Percentiles rank a stretch among this genome's conserved stretches.
Evolutionary conservation across 2,329 filamentous ascomycete genomes (phyloP).

Genomic region (Epichloe sp.): DNA sequence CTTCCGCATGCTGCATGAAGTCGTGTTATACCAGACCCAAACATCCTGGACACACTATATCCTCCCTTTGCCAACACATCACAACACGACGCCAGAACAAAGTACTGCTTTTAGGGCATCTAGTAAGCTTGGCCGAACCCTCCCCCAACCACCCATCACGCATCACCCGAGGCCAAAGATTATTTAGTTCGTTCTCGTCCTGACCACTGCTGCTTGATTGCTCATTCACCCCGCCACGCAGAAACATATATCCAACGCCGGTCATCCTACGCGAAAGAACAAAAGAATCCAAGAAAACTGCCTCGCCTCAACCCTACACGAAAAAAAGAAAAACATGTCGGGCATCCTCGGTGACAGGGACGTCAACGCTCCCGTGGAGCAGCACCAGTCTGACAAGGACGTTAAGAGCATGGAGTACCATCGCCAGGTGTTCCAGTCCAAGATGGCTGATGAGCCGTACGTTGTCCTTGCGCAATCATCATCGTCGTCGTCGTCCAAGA

Average conservation of each 20-base stretch:
- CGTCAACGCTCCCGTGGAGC: slow-evolving; percentile 41
- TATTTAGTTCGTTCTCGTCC: neutral
- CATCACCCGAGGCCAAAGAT: neutral
- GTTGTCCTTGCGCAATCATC: slow-evolving; percentile 15
- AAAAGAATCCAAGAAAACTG: neutral
- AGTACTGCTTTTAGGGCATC: neutral
- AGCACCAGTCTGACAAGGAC: slow-evolving; percentile 26
- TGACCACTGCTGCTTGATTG: neutral
- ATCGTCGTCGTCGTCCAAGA: neutral
- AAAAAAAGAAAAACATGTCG: slow-evolving; percentile 31
- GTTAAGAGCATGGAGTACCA: slow-evolving; percentile 65
- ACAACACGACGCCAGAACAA: neutral
- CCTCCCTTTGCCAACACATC: neutral
- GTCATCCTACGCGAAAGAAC: neutral
- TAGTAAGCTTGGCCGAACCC: neutral
- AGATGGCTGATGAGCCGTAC: slow-evolving; percentile 55
- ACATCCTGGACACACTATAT: neutral
- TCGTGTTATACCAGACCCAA: neutral
- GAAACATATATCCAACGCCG: slow-evolving; percentile 3
- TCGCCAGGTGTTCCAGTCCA: slow-evolving; percentile 59
- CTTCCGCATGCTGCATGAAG: neutral
- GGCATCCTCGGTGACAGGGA: slow-evolving; percentile 52
- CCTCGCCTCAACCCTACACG: neutral
- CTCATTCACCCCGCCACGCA: neutral
- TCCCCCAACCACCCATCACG: no score